Evolutionary conservation across 805 yeast genomes (phyloP).

Genomic region (Candida sithepensis): DNA sequence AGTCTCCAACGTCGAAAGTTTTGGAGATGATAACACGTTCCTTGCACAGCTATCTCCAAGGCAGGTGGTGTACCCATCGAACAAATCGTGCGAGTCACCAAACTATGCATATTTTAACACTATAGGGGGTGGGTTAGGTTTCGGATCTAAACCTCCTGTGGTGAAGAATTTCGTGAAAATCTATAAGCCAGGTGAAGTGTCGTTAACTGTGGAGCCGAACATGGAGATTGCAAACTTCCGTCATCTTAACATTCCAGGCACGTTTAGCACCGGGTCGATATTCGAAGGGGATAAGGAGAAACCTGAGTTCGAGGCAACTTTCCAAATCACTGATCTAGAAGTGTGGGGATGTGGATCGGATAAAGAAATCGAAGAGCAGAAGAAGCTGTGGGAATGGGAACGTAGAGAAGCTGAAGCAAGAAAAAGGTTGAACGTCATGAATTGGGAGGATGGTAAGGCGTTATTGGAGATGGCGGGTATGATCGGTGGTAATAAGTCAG

Average conservation of each 20-base stretch:
- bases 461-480: slow-evolving; percentile 79
- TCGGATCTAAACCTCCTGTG: slow-evolving; percentile 69
- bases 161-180: slow-evolving; percentile 41
- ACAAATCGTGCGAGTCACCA: slow-evolving; percentile 19
- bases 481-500: slow-evolving; percentile 42
- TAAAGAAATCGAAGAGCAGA: slow-evolving; percentile 73
- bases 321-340: slow-evolving; percentile 71
- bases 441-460: slow-evolving; percentile 78
- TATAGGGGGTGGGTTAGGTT: slow-evolving; percentile 76
- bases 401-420: slow-evolving; percentile 79
- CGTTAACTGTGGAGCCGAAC: slow-evolving; percentile 72
- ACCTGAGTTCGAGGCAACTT: slow-evolving; percentile 61
- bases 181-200: slow-evolving; percentile 69
- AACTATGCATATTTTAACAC: slow-evolving; percentile 63
- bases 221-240: slow-evolving; percentile 81
- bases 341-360: slow-evolving; percentile 91
- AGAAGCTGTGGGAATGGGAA: slow-evolving; percentile 87
- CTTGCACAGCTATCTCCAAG: slow-evolving; percentile 68
- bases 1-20: slow-evolving; percentile 61
- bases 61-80: slow-evolving; percentile 45
- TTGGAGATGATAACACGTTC: slow-evolving; percentile 59
- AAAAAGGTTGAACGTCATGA: slow-evolving; percentile 61
- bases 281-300: slow-evolving; percentile 18
- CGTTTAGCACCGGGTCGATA: slow-evolving; percentile 37
- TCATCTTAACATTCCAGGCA: slow-evolving; percentile 57